These are phyloP conservation scores for Phytophthora fragariae DNA, from an alignment of 352 stramenopile species.

Conservation along the genomic window DNA sequence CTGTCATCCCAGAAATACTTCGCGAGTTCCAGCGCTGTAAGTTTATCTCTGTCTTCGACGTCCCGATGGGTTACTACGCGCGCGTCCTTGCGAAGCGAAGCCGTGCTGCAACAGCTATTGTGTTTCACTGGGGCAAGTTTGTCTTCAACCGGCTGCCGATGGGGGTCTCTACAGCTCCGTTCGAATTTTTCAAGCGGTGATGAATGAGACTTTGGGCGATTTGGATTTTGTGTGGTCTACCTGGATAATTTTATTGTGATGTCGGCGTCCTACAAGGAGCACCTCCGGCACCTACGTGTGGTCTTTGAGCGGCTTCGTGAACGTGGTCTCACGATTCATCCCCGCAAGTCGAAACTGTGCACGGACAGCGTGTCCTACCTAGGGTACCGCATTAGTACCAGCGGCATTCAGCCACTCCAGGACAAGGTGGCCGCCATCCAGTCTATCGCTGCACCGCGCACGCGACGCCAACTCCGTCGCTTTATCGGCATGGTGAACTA, in stretches of 20 bases:
- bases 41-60: constrained; percentile 5
- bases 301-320: constrained; percentile 9
- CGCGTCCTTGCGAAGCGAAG: background rate
- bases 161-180: background rate
- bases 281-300: background rate
- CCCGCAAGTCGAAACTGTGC: constrained; percentile 1
- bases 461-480: background rate
- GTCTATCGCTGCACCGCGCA: constrained; percentile 1
- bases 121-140: constrained; percentile 6
- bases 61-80: constrained; percentile 7
- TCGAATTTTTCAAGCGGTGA: constrained; percentile 14
- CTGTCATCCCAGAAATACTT: constrained; percentile 2
- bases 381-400: constrained; percentile 8
- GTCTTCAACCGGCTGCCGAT: constrained; percentile 5
- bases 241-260: constrained; percentile 12
- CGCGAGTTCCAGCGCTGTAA: constrained; percentile 3
- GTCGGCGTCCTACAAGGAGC: constrained; percentile 1
- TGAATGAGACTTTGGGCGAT: constrained; percentile 4
- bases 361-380: constrained; percentile 5
- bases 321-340: constrained; percentile 7
- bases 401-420: background rate
- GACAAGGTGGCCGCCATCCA: constrained; percentile 13
- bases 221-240: background rate
- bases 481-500: constrained; percentile 15
- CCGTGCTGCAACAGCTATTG: background rate